Evolutionary conservation across 2,329 filamentous ascomycete species (phyloP), one percentile per base, ranked within the genome.

Genomic region (Verticillium albo-atrum): DNA sequence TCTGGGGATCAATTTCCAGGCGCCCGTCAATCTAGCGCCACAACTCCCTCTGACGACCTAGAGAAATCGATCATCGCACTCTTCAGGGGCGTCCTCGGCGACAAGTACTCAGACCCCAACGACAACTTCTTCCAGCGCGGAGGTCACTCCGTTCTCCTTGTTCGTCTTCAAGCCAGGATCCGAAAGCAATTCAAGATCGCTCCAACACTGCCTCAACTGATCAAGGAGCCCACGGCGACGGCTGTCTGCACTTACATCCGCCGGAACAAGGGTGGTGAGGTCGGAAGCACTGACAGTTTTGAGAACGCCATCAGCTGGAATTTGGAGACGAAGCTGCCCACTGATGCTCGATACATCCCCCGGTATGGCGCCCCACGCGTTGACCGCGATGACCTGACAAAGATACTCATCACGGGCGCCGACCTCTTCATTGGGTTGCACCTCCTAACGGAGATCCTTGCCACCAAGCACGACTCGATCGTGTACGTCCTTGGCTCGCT

Each of bases 41-140:
- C 26, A 5, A 15, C 5, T 30, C 14, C 6, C 17, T 17, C 25
- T 10, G 28, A 35, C 28, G 64, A 66, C 9, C 60, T 67, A 23
- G 65, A 66, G 32, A 37, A 58, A 4, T 61, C 64, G 1, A 57
- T 67, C 35, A 62, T 66, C 5, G 58, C 58, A n/a, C 54, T 67
- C 54, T 67, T 67, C 63, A 62, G 60, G 14, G 37, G 58, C 34
- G 62, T 60, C 15, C 60, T 67, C 17, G 64, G 64, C 53, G n/a
- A 25, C 28, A 51, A 47, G 10, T 42, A 23, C 28, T 14, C 12
- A 6, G 32, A 53, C 37, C 26, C 27, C 4, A 50, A 37, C 27
- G 66, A 68, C 34, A 67, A 64, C 30, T 68, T 68, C 59, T 69
- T 69, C 56, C 64, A 68, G 53, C 61, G 60, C 20, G 67, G 67